Evolutionary conservation across 2,329 filamentous ascomycete genomes (phyloP).

Genomic region (Calonectria crousiana): DNA sequence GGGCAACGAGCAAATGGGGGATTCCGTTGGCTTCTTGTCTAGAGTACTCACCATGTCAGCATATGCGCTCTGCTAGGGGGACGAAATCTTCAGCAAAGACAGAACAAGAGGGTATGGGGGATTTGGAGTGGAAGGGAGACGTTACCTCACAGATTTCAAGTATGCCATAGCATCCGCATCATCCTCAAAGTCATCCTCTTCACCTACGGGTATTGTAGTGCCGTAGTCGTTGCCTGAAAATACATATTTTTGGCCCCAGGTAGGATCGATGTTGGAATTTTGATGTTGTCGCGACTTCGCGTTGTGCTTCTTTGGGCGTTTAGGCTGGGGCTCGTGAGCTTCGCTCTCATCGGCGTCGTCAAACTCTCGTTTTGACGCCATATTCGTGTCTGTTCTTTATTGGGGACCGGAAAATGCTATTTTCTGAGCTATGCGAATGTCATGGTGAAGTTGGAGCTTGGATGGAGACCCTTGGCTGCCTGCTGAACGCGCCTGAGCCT

Average conservation of each 20-base stretch:
- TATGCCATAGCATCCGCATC: conserved; percentile 78
- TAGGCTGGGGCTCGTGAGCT: conserved; percentile 40
- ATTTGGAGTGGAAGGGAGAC: conserved; percentile 15
- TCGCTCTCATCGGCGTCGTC: conserved; percentile 48
- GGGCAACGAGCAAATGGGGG: conserved; percentile 77
- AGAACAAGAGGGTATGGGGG: conserved; percentile 20
- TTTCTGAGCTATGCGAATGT: not conserved
- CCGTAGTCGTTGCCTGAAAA: conserved; percentile 72
- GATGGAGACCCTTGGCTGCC: conserved; percentile 27
- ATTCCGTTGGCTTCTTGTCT: conserved; percentile 83
- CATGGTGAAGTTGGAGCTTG: conserved; percentile 17
- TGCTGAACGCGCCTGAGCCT: conserved; percentile 35
- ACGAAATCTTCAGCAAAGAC: conserved; percentile 44
- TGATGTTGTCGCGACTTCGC: conserved; percentile 55
- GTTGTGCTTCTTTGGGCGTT: conserved; percentile 45
- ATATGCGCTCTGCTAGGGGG: conserved; percentile 36
- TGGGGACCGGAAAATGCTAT: not conserved
- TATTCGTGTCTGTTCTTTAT: conserved; percentile 25
- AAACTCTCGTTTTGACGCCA: conserved; percentile 53
- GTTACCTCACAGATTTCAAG: conserved; percentile 78
- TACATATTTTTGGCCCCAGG: conserved; percentile 79
- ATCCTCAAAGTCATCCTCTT: conserved; percentile 76
- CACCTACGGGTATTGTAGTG: conserved; percentile 60
- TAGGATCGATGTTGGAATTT: conserved; percentile 67
- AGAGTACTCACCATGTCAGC: conserved; percentile 65